Conservation (phyloP, 2,329 filamentous ascomycete genomes). For the Colletotrichum theobromicola region DNA sequence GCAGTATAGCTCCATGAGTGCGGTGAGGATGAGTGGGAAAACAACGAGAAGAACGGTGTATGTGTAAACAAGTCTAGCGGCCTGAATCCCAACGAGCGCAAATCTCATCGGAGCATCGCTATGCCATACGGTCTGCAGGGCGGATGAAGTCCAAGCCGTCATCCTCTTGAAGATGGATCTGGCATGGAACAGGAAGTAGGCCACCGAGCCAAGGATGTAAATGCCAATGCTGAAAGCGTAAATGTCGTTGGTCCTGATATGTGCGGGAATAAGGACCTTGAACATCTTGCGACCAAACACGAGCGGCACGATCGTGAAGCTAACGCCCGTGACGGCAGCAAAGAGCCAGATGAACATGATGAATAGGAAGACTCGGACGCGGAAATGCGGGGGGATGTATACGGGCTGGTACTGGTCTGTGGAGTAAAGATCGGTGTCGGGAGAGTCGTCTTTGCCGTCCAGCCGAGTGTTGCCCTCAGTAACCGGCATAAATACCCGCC, state of each 20-base stretch:
- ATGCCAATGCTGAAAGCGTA: constrained; percentile 94
- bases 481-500: constrained; percentile 80
- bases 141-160: constrained; percentile 32
- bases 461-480: constrained; percentile 68
- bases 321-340: constrained; percentile 84
- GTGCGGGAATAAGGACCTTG: constrained; percentile 70
- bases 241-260: constrained; percentile 86
- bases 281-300: constrained; percentile 84
- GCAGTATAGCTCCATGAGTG: constrained; percentile 86
- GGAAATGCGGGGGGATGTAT: constrained; percentile 86
- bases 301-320: constrained; percentile 84
- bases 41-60: constrained; percentile 77
- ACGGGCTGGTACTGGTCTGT: constrained; percentile 72
- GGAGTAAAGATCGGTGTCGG: constrained; percentile 55
- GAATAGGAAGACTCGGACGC: constrained; percentile 80
- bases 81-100: constrained; percentile 33
- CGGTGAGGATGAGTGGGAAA: constrained; percentile 79
- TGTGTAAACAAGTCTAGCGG: constrained; percentile 69
- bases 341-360: constrained; percentile 93
- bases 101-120: constrained; percentile 34
- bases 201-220: constrained; percentile 74
- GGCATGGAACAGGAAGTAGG: constrained; percentile 66
- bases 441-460: constrained; percentile 66
- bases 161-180: constrained; percentile 40
- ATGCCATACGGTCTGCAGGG: constrained; percentile 30